Percentiles rank a stretch among this genome's conserved stretches.
Evolutionary conservation across 345 rosid genomes (phyloP).

Genomic region (Citrus medica): DNA sequence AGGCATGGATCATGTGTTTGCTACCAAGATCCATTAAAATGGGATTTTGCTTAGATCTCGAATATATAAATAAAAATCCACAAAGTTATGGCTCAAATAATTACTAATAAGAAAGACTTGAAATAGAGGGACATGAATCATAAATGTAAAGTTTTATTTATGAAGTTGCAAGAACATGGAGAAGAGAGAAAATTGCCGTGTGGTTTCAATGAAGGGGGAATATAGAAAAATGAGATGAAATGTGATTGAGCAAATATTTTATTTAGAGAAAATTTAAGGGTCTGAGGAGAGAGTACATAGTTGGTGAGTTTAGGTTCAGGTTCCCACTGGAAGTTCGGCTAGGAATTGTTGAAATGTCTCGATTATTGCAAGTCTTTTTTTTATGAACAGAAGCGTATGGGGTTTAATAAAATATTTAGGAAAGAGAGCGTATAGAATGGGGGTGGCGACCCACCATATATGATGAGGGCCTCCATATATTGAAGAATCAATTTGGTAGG

Average conservation of each 20-base stretch:
- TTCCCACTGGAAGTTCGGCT: slow-evolving; percentile 19
- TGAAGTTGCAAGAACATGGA: slow-evolving; percentile 23
- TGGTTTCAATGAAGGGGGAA: slow-evolving; percentile 7
- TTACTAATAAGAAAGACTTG: background rate
- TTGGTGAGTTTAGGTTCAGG: slow-evolving; percentile 20
- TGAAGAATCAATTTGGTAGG: slow-evolving; percentile 2
- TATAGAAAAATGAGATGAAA: slow-evolving; percentile 13
- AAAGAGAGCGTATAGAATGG: background rate
- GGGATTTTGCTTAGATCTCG: slow-evolving; percentile 11
- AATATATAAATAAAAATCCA: background rate
- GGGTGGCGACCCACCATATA: slow-evolving; percentile 13
- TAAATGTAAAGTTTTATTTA: background rate
- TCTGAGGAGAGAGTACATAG: slow-evolving; percentile 5
- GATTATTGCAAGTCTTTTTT: slow-evolving; percentile 11
- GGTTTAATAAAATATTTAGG: background rate
- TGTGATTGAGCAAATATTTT: background rate
- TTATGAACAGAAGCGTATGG: slow-evolving; percentile 8
- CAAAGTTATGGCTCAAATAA: background rate
- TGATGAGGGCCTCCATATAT: background rate
- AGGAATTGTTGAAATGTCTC: slow-evolving; percentile 18
- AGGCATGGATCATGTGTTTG: slow-evolving; percentile 20
- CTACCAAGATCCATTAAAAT: slow-evolving; percentile 46
- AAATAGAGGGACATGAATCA: background rate
- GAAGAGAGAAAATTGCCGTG: slow-evolving; percentile 21
- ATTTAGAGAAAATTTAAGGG: background rate